A percentile compares a stretch with the other conserved stretches of the same genome.
These are phyloP conservation scores for Erythrophleum ivorense DNA, from an alignment of 331 rosid genomes.

Conservation along the genomic window DNA sequence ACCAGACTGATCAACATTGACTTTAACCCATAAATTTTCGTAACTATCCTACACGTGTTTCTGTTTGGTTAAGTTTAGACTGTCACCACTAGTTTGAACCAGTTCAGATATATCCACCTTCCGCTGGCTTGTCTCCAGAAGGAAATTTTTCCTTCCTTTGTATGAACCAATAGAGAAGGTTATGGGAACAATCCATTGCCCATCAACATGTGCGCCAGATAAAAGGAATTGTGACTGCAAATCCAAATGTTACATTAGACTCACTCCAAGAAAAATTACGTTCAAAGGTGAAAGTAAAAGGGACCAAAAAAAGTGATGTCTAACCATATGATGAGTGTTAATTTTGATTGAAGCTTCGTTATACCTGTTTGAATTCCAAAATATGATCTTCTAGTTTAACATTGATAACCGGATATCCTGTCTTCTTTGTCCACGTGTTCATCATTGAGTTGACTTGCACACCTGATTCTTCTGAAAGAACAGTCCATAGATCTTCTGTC, in stretches of 20 bases:
- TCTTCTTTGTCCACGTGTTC: conserved; percentile 67
- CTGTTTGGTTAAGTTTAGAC: conserved; percentile 23
- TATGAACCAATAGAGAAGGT: conserved; percentile 62
- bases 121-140: conserved; percentile 48
- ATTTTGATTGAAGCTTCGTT: conserved; percentile 17
- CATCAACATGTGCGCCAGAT: conserved; percentile 50
- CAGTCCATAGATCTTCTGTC: conserved; percentile 69
- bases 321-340: background rate
- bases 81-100: conserved; percentile 33
- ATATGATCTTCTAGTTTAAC: conserved; percentile 48
- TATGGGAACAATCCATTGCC: conserved; percentile 66
- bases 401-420: conserved; percentile 68
- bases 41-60: conserved; percentile 35
- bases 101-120: conserved; percentile 55
- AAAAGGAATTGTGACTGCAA: conserved; percentile 62
- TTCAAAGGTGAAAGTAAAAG: conserved; percentile 13
- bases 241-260: conserved; percentile 35
- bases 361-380: conserved; percentile 68
- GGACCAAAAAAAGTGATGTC: background rate
- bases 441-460: conserved; percentile 55
- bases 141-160: conserved; percentile 46
- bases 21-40: conserved; percentile 62
- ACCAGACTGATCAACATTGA: conserved; percentile 61
- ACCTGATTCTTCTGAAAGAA: conserved; percentile 64
- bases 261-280: background rate